phyloP scores from a whole-genome alignment of 768 basidiomycete genomes.

The Mycena metata region DNA sequence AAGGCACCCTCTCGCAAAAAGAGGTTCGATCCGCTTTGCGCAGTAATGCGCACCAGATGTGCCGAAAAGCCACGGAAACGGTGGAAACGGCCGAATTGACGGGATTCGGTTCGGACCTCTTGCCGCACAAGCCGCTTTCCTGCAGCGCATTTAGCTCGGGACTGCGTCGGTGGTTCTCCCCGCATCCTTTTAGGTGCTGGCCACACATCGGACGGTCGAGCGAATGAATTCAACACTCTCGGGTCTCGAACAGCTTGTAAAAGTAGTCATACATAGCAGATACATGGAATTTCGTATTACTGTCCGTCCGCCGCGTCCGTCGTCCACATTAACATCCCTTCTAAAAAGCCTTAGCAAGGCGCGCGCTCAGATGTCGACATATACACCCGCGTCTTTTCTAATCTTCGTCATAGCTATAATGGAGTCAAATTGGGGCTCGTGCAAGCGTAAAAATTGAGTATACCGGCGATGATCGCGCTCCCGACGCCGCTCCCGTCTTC shows the following conservation, averaged over 20 bases:
- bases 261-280: slow-evolving; percentile 18
- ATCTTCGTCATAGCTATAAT: slow-evolving; percentile 88
- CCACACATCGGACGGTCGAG: too few species aligned
- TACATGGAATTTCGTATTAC: slow-evolving; percentile 2
- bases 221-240: too few species aligned
- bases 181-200: too few species aligned
- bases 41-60: too few species aligned
- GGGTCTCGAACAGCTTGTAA: not conserved
- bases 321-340: not conserved
- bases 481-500: slow-evolving; percentile 96
- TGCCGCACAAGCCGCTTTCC: too few species aligned
- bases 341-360: not conserved
- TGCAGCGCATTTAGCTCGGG: too few species aligned
- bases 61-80: too few species aligned
- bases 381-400: slow-evolving; percentile 77
- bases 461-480: slow-evolving; percentile 89
- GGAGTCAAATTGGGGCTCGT: slow-evolving; percentile 6
- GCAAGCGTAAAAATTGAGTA: not conserved
- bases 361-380: slow-evolving; percentile 59
- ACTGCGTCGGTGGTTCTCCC: too few species aligned
- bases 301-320: not conserved
- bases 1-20: too few species aligned
- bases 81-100: too few species aligned
- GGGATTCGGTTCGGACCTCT: too few species aligned
- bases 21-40: too few species aligned